These are phyloP conservation scores for Penicillium sp. DNA, from an alignment of 2,329 filamentous ascomycete species.

Conservation along the genomic window DNA sequence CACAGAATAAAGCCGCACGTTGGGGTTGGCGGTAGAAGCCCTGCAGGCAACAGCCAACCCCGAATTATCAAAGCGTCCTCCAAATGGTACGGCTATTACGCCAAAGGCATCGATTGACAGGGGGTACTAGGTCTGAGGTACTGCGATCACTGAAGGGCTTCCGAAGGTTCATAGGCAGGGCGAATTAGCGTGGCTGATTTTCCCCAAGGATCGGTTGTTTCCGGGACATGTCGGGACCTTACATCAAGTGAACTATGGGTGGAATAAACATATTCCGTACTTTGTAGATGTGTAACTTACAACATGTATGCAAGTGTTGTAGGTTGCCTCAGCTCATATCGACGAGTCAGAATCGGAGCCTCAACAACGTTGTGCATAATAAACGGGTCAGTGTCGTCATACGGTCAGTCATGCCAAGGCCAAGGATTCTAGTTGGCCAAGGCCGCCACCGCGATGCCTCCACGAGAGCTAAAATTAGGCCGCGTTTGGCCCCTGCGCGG, in stretches of 20 bases:
- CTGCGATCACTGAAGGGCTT: constrained; percentile 16
- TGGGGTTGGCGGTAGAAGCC: constrained; percentile 8
- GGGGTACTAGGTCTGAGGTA: constrained; percentile 21
- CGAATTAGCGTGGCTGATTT: constrained; percentile 17
- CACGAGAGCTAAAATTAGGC: constrained; percentile 4
- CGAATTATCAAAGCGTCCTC: no score
- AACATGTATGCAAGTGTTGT: no score
- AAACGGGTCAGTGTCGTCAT: not conserved
- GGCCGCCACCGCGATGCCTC: not conserved
- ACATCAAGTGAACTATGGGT: not conserved
- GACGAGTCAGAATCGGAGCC: not conserved
- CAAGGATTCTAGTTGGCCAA: not conserved
- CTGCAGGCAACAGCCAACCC: not conserved
- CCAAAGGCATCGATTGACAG: constrained; percentile 19
- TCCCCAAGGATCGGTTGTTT: constrained; percentile 16
- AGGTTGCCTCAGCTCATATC: not conserved
- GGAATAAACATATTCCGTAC: no score
- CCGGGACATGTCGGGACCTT: not conserved
- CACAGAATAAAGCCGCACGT: constrained; percentile 17
- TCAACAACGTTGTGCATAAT: not conserved
- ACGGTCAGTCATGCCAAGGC: not conserved
- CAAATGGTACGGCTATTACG: no score
- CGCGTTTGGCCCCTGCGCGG: constrained; percentile 15
- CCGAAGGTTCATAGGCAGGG: constrained; percentile 20
- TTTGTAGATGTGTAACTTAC: no score